These are phyloP conservation scores for Xylariales sp. DNA, from an alignment of 2,329 filamentous ascomycete species.

Conservation along the genomic window DNA sequence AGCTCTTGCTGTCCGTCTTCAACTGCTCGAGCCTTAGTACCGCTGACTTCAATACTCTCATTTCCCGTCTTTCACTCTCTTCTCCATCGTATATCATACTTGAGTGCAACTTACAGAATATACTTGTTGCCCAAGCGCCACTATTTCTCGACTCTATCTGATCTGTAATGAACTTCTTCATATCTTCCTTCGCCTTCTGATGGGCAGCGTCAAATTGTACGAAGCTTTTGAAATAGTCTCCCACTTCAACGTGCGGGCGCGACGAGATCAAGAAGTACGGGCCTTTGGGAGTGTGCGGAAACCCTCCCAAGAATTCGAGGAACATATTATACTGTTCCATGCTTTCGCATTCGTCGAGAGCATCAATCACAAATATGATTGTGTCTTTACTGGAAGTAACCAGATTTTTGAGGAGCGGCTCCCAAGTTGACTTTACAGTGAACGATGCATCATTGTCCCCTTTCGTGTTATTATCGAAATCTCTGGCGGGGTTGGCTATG, in stretches of 20 bases:
- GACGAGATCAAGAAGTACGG: constrained; percentile 11
- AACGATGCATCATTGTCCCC: neutral
- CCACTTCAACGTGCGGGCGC: neutral
- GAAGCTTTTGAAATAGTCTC: neutral
- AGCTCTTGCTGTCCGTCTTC: too few species aligned
- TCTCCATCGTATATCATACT: too few species aligned
- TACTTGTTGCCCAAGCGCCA: neutral
- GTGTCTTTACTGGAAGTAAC: neutral
- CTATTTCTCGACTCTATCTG: constrained; percentile 5
- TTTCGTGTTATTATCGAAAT: neutral
- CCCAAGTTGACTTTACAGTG: neutral
- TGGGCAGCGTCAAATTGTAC: neutral
- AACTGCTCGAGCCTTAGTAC: too few species aligned
- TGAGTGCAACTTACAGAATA: constrained; percentile 1
- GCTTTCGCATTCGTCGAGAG: constrained; percentile 8
- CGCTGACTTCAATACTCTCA: too few species aligned
- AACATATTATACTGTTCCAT: neutral
- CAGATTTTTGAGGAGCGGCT: constrained; percentile 8
- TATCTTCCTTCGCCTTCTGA: neutral
- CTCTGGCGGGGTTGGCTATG: neutral
- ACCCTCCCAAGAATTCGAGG: neutral
- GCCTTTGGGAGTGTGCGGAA: neutral
- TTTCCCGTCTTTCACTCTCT: too few species aligned
- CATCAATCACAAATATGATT: constrained; percentile 8
- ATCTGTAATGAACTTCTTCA: constrained; percentile 5